Evolutionary conservation across 176 grass and related monocot species (phyloP).

Genomic region (Oryza punctata): DNA sequence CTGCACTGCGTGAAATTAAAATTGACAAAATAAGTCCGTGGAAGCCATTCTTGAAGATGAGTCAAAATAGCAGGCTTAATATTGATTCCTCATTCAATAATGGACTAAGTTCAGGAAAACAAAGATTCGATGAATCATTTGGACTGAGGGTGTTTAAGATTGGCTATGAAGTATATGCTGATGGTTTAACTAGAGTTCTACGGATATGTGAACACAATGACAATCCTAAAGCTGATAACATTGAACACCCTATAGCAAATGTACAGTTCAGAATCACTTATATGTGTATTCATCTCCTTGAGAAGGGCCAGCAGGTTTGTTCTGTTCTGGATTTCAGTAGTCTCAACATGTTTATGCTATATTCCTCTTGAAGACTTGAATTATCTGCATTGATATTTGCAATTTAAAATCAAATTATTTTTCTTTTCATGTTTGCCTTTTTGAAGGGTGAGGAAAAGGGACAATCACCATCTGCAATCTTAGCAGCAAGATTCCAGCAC

Average conservation of each 20-base stretch:
- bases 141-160: slow-evolving; percentile 53
- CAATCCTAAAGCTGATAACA: slow-evolving; percentile 56
- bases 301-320: slow-evolving; percentile 76
- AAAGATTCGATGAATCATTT: slow-evolving; percentile 59
- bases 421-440: slow-evolving; percentile 40
- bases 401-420: slow-evolving; percentile 9
- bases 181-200: slow-evolving; percentile 78
- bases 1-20: slow-evolving; percentile 83
- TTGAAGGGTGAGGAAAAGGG: slow-evolving; percentile 53
- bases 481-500: slow-evolving; percentile 56
- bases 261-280: slow-evolving; percentile 62
- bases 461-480: slow-evolving; percentile 45
- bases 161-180: slow-evolving; percentile 88
- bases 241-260: slow-evolving; percentile 50
- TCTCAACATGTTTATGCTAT: slow-evolving; percentile 5
- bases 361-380: background rate
- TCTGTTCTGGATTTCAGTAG: background rate
- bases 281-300: slow-evolving; percentile 76
- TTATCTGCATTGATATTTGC: background rate
- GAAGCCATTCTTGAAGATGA: slow-evolving; percentile 79
- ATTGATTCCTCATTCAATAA: slow-evolving; percentile 62
- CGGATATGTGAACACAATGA: slow-evolving; percentile 58
- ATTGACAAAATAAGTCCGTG: slow-evolving; percentile 79
- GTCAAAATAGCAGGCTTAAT: slow-evolving; percentile 63
- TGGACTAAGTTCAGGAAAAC: slow-evolving; percentile 56